A percentile compares a stretch with the other conserved stretches of the same genome.
These are phyloP conservation scores for Lecanosticta acicola DNA, from an alignment of 2,329 filamentous ascomycete genomes.

Conservation along the genomic window DNA sequence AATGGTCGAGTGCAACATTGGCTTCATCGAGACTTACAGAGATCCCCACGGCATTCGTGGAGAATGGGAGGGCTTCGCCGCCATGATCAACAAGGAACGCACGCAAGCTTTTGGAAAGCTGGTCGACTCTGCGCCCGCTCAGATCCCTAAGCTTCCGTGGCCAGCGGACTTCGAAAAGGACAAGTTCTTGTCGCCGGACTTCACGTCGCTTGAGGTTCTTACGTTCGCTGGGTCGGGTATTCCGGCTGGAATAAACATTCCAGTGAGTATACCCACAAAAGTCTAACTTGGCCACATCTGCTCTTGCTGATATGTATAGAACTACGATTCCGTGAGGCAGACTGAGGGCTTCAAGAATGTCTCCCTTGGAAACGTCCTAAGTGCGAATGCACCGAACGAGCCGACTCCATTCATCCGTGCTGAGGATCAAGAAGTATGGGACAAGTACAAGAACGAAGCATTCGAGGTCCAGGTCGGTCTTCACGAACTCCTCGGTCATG, in stretches of 20 bases:
- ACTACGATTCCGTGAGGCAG: slow-evolving; percentile 72
- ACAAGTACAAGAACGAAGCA: slow-evolving; percentile 75
- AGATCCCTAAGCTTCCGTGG: slow-evolving; percentile 92
- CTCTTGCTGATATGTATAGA: no score
- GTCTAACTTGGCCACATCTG: no score
- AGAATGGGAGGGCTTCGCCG: slow-evolving; percentile 48
- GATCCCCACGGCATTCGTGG: slow-evolving; percentile 51
- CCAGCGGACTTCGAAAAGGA: slow-evolving; percentile 86
- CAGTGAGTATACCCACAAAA: no score
- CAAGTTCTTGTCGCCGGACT: slow-evolving; percentile 90
- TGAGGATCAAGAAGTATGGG: slow-evolving; percentile 69
- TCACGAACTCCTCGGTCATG: slow-evolving; percentile 83
- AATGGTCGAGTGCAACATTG: slow-evolving; percentile 47
- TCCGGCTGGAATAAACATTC: slow-evolving; percentile 49
- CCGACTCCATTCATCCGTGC: slow-evolving; percentile 84
- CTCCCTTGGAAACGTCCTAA: slow-evolving; percentile 85
- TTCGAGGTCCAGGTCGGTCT: slow-evolving; percentile 96
- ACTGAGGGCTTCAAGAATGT: slow-evolving; percentile 88
- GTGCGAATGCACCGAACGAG: slow-evolving; percentile 86
- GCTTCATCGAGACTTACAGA: slow-evolving; percentile 52
- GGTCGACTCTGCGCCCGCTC: slow-evolving; percentile 69
- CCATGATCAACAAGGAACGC: slow-evolving; percentile 79
- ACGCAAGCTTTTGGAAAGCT: slow-evolving; percentile 82
- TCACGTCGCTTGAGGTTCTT: slow-evolving; percentile 87
- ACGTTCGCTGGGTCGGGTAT: slow-evolving; percentile 66